Conservation (phyloP, 1,284 basidiomycete genomes). For the Puccinia coronata region DNA sequence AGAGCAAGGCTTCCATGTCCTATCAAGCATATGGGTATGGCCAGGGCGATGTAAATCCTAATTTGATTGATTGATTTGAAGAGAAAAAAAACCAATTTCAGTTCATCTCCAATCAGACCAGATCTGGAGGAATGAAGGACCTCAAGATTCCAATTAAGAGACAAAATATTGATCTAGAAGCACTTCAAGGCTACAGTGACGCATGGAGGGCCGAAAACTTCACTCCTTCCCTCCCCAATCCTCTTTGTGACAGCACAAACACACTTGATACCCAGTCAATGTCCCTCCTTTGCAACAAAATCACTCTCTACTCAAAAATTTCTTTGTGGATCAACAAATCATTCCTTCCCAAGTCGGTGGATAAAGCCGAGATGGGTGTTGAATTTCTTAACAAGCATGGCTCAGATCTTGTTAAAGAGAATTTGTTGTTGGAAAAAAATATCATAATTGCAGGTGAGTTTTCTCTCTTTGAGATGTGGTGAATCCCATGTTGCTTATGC, state of each 20-base stretch:
- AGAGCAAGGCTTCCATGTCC: not conserved
- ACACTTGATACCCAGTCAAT: not conserved
- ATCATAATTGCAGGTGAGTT: not conserved
- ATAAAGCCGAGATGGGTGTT: not conserved
- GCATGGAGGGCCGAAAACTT: not conserved
- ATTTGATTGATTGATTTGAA: not conserved
- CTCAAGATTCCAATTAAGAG: not conserved
- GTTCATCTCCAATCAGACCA: not conserved
- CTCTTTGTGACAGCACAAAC: not conserved
- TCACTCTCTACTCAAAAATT: not conserved
- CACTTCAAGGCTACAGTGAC: not conserved
- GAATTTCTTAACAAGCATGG: not conserved
- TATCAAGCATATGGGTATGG: constrained; percentile 3
- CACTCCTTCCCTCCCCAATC: not conserved
- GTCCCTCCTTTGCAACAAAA: not conserved
- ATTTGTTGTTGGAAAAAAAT: not conserved
- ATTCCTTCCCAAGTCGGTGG: not conserved
- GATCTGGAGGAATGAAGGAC: not conserved
- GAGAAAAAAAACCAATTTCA: no score
- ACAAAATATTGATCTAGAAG: not conserved
- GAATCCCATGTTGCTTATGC: no score
- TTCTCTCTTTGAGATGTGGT: no score
- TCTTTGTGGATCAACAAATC: not conserved
- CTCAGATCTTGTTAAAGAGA: not conserved
- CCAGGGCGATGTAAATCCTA: not conserved